These are phyloP conservation scores for Suillus variegatus DNA, from an alignment of 768 basidiomycete species.

Conservation along the genomic window DNA sequence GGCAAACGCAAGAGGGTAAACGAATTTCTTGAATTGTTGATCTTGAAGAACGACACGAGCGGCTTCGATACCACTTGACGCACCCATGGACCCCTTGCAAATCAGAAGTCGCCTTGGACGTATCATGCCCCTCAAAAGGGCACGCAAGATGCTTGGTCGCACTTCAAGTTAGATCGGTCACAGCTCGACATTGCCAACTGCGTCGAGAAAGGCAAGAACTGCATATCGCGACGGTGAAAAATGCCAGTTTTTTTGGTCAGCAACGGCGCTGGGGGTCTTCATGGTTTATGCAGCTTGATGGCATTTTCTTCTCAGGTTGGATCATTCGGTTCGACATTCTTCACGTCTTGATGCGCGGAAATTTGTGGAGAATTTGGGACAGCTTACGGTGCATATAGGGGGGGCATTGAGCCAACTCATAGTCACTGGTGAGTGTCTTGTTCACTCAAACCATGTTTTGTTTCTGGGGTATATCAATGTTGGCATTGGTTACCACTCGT, in stretches of 20 bases:
- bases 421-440: conserved; percentile 16
- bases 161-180: background rate
- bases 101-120: background rate
- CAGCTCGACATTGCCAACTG: background rate
- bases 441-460: conserved; percentile 10
- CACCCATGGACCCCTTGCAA: background rate
- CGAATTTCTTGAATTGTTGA: background rate
- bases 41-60: background rate
- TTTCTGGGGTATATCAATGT: conserved; percentile 3
- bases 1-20: background rate
- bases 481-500: background rate
- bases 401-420: background rate
- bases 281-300: conserved; percentile 3
- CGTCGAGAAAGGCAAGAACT: background rate
- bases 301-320: background rate
- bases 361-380: background rate
- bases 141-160: background rate
- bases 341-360: background rate
- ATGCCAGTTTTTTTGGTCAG: background rate
- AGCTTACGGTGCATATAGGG: conserved; percentile 4
- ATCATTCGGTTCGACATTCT: conserved; percentile 1
- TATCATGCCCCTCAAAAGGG: background rate
- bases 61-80: background rate
- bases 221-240: conserved; percentile 9
- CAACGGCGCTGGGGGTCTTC: background rate